Evolutionary conservation across 345 rosid species (phyloP), one percentile per base, ranked within the genome.

Genomic region (Pistacia vera): DNA sequence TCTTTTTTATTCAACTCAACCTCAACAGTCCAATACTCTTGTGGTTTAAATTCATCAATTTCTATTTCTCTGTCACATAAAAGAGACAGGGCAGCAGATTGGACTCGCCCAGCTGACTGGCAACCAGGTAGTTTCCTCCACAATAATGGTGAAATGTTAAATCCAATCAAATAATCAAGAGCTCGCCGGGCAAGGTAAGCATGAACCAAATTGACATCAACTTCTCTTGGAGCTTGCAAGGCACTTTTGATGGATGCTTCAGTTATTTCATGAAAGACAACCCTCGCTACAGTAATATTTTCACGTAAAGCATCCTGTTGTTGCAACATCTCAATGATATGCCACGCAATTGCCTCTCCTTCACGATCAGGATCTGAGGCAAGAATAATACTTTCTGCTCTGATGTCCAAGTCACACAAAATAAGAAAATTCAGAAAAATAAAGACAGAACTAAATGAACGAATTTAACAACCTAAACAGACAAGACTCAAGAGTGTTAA

Each of bases 291-390:
- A 66, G 83, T 87, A 76, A 90, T 81, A 75, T 85, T 88, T 81
- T 88, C 89, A 70, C 62, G 87, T 80, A 96, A 88, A 75, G 97
- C 98, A 87, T 92, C 97, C 80, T 93, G 98, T 73, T 93, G 98
- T 68, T 83, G 93, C 82, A 96, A 79, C 99, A 96, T 96, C 95
- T 96, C 99, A 75, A 89, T 72, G 83, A 96, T 92, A 89, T 93
- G 99, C 99, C 99, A 96, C 73, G 99, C 93, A 84, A 93, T 96
- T 82, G 99, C 99, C 89, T 96, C 99, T 78, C 99, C 98, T 89
- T 96, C 99, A 74, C 99, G 95, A 86, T 96, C 99, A 74, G 99
- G 99, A 86, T 93, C 99, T 77, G 99, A 92, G 65, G 99, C 99
- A 83, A 96, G 97, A 81, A 96, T 87, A 81, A 96, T 89, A 86